Percentiles rank a stretch among this genome's conserved stretches.
phyloP scores from a whole-genome alignment of 495 filamentous ascomycete species.

The Neurospora sp. region DNA sequence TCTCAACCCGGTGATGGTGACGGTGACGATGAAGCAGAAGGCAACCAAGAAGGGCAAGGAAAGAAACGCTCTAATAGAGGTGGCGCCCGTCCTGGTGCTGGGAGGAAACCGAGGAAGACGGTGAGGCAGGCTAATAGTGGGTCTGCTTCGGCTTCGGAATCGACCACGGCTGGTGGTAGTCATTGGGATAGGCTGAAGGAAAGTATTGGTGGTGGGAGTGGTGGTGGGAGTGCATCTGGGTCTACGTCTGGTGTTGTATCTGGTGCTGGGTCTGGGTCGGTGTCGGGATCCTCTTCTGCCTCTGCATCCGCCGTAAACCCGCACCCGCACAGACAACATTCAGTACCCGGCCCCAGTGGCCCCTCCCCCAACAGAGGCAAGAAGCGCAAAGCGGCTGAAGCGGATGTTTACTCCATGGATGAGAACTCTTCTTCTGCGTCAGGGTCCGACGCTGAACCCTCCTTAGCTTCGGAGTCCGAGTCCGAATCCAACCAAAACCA shows the following conservation, averaged over 20 bases:
- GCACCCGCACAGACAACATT: background rate
- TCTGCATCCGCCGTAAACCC: too few relatives aligned
- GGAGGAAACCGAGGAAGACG: slow-evolving; percentile 17
- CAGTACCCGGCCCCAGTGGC: background rate
- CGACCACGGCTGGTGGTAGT: background rate
- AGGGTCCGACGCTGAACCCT: background rate
- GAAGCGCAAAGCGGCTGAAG: slow-evolving; percentile 8
- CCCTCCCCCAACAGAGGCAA: background rate
- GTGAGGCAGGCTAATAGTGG: background rate
- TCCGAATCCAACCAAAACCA: background rate
- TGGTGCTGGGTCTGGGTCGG: background rate
- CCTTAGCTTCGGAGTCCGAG: background rate
- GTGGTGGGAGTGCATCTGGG: too few relatives aligned
- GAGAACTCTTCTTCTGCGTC: background rate
- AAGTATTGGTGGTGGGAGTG: background rate
- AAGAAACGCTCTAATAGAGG: slow-evolving; percentile 23
- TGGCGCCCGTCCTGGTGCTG: slow-evolving; percentile 23
- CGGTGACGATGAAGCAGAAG: background rate
- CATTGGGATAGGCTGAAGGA: background rate
- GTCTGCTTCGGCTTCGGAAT: background rate
- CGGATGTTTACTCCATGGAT: background rate
- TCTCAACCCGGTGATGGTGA: background rate
- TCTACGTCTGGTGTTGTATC: background rate
- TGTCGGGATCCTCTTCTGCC: too few relatives aligned
- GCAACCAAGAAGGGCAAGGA: background rate